Conservation (phyloP, 768 basidiomycete genomes). For the Suillus paluster region DNA sequence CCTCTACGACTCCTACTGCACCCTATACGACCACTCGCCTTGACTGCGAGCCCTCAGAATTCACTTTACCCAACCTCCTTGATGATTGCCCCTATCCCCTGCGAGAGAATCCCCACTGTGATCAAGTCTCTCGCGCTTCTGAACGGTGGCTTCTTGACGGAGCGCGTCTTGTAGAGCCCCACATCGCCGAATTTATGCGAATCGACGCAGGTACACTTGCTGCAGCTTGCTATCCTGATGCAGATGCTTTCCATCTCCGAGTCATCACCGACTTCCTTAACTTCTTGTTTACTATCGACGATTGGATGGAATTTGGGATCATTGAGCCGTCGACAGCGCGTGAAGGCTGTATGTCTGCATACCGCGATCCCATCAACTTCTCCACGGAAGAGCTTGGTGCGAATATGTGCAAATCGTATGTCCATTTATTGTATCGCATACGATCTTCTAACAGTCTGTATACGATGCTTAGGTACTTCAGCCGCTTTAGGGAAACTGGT, state of each 20-base stretch:
- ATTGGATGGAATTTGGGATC: slow-evolving; percentile 41
- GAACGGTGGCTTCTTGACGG: slow-evolving; percentile 39
- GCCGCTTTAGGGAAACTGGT: no score
- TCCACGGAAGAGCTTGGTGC: no score
- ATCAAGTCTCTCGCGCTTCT: slow-evolving; percentile 39
- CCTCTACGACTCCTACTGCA: slow-evolving; percentile 28
- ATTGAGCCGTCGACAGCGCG: no score
- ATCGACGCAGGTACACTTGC: slow-evolving; percentile 68
- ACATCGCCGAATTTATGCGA: slow-evolving; percentile 48
- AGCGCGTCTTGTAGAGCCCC: slow-evolving; percentile 34
- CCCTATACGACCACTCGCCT: slow-evolving; percentile 19
- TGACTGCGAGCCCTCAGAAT: slow-evolving; percentile 19
- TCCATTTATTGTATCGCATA: no score
- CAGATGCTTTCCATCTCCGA: slow-evolving; percentile 58
- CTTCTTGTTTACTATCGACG: slow-evolving; percentile 46
- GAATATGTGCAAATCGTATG: no score
- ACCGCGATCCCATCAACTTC: no score
- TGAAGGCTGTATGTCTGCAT: no score
- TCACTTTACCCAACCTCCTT: slow-evolving; percentile 47
- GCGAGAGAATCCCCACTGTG: slow-evolving; percentile 34
- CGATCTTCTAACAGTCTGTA: no score
- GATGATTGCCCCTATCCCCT: slow-evolving; percentile 43
- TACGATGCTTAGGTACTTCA: no score
- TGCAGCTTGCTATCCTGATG: no score
- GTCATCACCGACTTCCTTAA: slow-evolving; percentile 71